Percentiles rank a stretch among this genome's conserved stretches.
Evolutionary conservation across 192 early-diverging fungal genomes (phyloP).

Genomic region (Linnemannia schmuckeri): DNA sequence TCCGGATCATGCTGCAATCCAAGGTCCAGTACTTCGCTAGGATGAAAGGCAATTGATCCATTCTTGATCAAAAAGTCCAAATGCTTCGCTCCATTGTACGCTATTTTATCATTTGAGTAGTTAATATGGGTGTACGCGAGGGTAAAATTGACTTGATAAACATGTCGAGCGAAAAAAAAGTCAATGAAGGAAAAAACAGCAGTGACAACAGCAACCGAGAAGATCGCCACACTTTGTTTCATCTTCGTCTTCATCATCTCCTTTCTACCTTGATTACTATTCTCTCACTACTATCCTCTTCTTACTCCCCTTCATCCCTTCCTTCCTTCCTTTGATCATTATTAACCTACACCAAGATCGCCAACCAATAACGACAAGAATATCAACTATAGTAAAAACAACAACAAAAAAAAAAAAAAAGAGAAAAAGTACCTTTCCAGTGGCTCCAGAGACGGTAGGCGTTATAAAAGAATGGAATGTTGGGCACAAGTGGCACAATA

Average conservation of each 20-base stretch:
- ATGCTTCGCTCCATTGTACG: slow-evolving; percentile 67
- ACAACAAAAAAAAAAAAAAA: neutral
- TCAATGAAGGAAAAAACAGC: too few species aligned
- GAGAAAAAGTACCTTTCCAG: slow-evolving; percentile 71
- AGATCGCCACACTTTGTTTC: too few species aligned
- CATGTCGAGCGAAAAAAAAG: neutral
- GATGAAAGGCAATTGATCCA: slow-evolving; percentile 27
- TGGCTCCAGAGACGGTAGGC: slow-evolving; percentile 85
- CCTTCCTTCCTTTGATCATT: too few species aligned
- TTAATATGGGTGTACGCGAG: neutral
- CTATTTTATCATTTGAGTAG: slow-evolving; percentile 12
- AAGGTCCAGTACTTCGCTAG: slow-evolving; percentile 29
- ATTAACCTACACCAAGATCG: too few species aligned
- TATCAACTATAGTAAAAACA: too few species aligned
- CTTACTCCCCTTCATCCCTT: too few species aligned
- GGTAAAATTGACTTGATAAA: slow-evolving; percentile 20
- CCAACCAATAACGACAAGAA: too few species aligned
- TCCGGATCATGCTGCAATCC: slow-evolving; percentile 38
- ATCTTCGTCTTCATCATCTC: too few species aligned
- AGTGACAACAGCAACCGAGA: too few species aligned
- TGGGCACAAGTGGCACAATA: slow-evolving; percentile 80
- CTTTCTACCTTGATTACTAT: too few species aligned
- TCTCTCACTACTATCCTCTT: too few species aligned
- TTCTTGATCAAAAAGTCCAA: slow-evolving; percentile 34
- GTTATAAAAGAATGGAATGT: slow-evolving; percentile 85